A percentile compares a stretch with the other conserved stretches of the same genome.
phyloP scores from a whole-genome alignment of 345 rosid genomes.

The Mercurialis annua region DNA sequence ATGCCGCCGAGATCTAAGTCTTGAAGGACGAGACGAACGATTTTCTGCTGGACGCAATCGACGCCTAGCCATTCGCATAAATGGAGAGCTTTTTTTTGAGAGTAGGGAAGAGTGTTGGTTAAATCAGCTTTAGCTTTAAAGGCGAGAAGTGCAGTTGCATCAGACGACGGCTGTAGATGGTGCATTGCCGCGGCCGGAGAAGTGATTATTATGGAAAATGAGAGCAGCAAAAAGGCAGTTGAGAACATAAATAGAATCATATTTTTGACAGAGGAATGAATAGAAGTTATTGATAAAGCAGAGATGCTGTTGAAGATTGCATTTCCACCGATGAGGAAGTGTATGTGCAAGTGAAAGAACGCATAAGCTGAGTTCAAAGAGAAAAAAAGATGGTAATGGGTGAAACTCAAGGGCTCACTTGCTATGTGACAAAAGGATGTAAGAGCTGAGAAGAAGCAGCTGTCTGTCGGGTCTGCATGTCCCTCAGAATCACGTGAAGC shows the following conservation, averaged over 20 bases:
- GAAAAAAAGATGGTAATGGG: conserved; percentile 15
- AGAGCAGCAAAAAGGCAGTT: conserved; percentile 15
- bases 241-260: conserved; percentile 25
- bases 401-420: conserved; percentile 29
- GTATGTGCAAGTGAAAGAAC: background rate
- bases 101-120: conserved; percentile 36
- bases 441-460: conserved; percentile 36
- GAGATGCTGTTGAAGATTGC: conserved; percentile 10
- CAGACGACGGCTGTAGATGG: conserved; percentile 33
- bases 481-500: conserved; percentile 70
- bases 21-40: conserved; percentile 58
- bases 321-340: background rate
- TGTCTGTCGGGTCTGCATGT: conserved; percentile 48
- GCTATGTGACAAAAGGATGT: conserved; percentile 42
- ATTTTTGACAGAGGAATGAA: background rate
- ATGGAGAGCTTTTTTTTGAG: conserved; percentile 28
- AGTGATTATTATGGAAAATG: conserved; percentile 2
- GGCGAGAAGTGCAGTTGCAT: conserved; percentile 58
- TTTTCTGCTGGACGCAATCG: conserved; percentile 44
- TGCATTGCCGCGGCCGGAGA: background rate
- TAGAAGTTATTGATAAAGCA: background rate
- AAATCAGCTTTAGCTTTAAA: conserved; percentile 74
- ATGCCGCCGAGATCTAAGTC: conserved; percentile 58
- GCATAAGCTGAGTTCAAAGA: background rate
- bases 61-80: conserved; percentile 81